Conservation (phyloP, 331 rosid genomes). For the Prunus yedoensis region DNA sequence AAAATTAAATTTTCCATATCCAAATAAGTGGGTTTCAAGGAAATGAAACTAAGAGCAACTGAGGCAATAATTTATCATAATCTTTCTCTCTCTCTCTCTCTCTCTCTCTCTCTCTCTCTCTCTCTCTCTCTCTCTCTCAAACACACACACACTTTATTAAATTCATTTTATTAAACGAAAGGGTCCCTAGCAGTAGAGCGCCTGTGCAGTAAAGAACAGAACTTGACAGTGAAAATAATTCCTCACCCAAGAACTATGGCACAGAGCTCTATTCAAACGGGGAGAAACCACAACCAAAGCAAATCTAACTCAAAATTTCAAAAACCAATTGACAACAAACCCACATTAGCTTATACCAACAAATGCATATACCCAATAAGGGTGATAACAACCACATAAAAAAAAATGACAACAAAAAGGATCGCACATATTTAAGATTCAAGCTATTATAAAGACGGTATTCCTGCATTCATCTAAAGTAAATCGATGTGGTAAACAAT, state of each 20-base stretch:
- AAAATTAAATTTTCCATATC: not conserved
- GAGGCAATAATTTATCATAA: not conserved
- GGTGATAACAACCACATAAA: not conserved
- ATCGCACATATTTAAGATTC: conserved; percentile 19
- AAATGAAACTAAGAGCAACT: not conserved
- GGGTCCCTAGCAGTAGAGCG: not conserved
- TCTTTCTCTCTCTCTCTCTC: too few relatives aligned
- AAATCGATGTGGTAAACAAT: not conserved
- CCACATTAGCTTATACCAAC: conserved; percentile 1
- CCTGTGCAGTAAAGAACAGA: conserved; percentile 1
- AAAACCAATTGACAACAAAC: not conserved
- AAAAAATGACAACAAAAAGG: not conserved
- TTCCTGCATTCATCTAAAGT: conserved; percentile 11
- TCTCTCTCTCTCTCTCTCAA: not conserved
- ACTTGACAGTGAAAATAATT: not conserved
- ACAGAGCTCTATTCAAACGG: not conserved
- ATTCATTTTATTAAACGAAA: not conserved
- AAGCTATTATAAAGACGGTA: not conserved
- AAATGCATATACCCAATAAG: not conserved
- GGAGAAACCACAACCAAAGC: not conserved
- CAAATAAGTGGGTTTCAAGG: too few relatives aligned
- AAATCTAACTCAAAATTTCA: conserved; percentile 12
- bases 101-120: not conserved
- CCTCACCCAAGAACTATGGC: not conserved
- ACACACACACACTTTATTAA: not conserved